Base-by-base conservation (phyloP, 768 basidiomycete species). In the Coprinopsis marcescibilis region DNA sequence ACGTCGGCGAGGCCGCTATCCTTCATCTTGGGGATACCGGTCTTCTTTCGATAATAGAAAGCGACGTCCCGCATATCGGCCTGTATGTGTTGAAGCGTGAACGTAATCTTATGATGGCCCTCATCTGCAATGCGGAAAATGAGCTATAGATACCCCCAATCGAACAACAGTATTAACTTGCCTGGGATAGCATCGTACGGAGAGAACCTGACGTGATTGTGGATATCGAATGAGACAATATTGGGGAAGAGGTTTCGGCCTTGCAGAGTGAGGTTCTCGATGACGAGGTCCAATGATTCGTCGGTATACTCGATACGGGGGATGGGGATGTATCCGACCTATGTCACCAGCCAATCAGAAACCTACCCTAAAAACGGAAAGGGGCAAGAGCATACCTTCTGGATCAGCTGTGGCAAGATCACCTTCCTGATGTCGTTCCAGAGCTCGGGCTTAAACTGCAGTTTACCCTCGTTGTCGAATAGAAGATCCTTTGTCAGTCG, bases 281-380 rank as follows among this genome's bases (percentile, higher is more conserved):
- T 80, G 48, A 95, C 89, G 35, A 96, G 76, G 56, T 96, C 94
- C 50, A 94, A 67, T 4, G 73, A 60, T 43, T 90, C 84, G 64
- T 95, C 91, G 27, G 86, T 85, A 68, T 96, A 98, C 65, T 96
- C 94, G 60, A 93, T 80, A 27, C 92, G 84, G 0, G 95, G 95
- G 53, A 98, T 94, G 5, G 92, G 92, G 45, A 94, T 60, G 56
- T 89, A 85, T 17, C 84, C 85, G 41, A n/a, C 85, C 71, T 80
- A 87, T 43, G 24, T 33, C 14, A 4, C 7, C 11, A 24, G n/a
- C 24, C 17, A 8, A 32, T 32, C 10, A 32, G n/a, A 32, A 32
- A n/a, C n/a, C n/a, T n/a, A n/a, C n/a, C n/a, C n/a, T n/a, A 32
- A 8, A n/a, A 8, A 32, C 30, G 8, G 10, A n/a, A n/a, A 15